Conservation (phyloP, 1,284 basidiomycete species). For the Takashimella tepidaria region DNA sequence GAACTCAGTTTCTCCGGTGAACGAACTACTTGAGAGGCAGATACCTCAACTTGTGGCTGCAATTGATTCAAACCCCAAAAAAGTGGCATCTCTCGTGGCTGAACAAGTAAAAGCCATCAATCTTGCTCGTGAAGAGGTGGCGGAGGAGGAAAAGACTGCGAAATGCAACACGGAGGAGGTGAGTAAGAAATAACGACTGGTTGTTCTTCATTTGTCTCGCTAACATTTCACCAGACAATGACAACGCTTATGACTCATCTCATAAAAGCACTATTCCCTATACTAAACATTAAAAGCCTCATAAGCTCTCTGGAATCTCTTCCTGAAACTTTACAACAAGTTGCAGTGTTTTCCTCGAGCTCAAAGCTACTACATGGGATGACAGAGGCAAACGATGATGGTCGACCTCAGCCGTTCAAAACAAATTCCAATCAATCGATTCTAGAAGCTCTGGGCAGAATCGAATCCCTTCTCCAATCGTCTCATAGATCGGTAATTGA, state of each 20-base stretch:
- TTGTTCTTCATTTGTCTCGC: too few relatives aligned
- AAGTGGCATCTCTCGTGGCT: too few relatives aligned
- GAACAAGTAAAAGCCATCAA: too few relatives aligned
- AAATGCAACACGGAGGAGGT: too few relatives aligned
- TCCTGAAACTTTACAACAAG: conserved; percentile 1
- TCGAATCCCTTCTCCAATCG: neutral
- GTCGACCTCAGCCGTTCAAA: neutral
- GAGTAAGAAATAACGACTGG: too few relatives aligned
- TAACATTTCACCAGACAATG: conserved; percentile 4
- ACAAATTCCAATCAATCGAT: neutral
- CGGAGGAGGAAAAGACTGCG: neutral
- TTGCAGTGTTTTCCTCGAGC: conserved; percentile 1
- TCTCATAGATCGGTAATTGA: neutral
- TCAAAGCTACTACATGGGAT: conserved; percentile 2
- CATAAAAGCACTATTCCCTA: conserved; percentile 13
- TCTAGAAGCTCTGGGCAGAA: neutral
- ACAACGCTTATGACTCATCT: conserved; percentile 20
- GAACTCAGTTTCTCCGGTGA: too few relatives aligned
- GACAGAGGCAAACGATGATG: neutral
- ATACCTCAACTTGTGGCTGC: too few relatives aligned
- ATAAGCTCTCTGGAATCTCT: conserved; percentile 9
- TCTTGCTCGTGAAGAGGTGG: too few relatives aligned
- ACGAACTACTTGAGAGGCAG: too few relatives aligned
- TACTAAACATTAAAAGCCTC: conserved; percentile 13
- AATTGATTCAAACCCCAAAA: too few relatives aligned